Evolutionary conservation across 805 yeast species (phyloP), one percentile per base, ranked within the genome.

Genomic region (Candida peoriensis): DNA sequence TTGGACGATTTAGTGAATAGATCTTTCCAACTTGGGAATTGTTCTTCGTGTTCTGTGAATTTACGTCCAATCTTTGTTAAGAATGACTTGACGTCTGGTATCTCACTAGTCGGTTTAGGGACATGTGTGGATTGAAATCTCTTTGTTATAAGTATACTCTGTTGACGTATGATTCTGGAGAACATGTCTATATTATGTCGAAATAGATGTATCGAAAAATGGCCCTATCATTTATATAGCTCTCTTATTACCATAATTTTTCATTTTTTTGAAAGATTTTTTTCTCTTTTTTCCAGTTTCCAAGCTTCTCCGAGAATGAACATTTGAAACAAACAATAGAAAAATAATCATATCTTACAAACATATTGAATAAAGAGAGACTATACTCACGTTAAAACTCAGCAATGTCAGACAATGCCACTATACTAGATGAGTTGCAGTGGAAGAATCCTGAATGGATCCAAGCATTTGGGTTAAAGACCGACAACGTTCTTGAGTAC

Each of bases 391-490:
- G n/a, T 22, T 13, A 22, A 12, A 22, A 9, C n/a, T 22, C 20
- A 20, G 17, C 9, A 10, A 27, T 6, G 18, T 47, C 48, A 53
- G 22, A 49, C 1, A 48, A 48, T 1, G 34, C 34, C 5, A 47
- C 68, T 32, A 66, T 68, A 20, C 65, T 89, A 19, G 97, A 89
- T 54, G 97, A 90, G 51, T 70, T 93, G 27, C 97, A 89, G 57
- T 93, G 98, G 98, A 76, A 89, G 46, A 81, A 93, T 4, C 97
- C 98, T 1, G 98, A 93, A 58, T 93, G 96, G 94, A 87, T 93
- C 44, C 95, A 88, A 55, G 74, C 80, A 34, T 79, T 78, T 55
- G 97, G 96, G 0, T 72, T 93, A 17, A 71, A 88, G 29, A 83
- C 95, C 0, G 95, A 80, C 34, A 93, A 89, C 54, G 96, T 93